These are phyloP conservation scores for Urostyla sp. DNA, from an alignment of 73 alveolate species.

Conservation along the genomic window DNA sequence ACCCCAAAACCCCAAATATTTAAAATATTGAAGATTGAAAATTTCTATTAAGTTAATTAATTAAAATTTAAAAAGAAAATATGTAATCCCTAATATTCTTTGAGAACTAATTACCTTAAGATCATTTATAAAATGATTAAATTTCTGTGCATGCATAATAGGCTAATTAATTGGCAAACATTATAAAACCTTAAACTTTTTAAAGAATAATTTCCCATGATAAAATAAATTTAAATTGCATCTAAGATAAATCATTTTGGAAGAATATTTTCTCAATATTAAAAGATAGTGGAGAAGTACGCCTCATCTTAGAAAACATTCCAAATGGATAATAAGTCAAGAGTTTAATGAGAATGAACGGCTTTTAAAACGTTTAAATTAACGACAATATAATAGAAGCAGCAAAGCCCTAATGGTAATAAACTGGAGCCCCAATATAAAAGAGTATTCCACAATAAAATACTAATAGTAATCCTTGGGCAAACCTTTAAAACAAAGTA, in stretches of 20 bases:
- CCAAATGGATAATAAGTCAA: background rate
- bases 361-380: constrained; percentile 30
- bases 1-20: too few relatives aligned
- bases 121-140: too few relatives aligned
- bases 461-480: constrained; percentile 56
- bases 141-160: too few relatives aligned
- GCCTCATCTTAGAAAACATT: background rate
- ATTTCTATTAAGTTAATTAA: too few relatives aligned
- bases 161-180: too few relatives aligned
- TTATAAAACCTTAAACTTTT: background rate
- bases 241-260: background rate
- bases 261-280: constrained; percentile 5
- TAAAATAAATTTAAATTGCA: background rate
- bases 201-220: background rate
- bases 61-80: background rate
- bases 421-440: constrained; percentile 55
- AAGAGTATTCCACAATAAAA: background rate
- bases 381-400: constrained; percentile 4
- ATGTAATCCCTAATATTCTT: constrained; percentile 1
- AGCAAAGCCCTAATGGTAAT: constrained; percentile 41
- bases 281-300: constrained; percentile 20
- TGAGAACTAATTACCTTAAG: constrained; percentile 13
- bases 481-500: constrained; percentile 4
- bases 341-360: constrained; percentile 29
- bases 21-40: too few relatives aligned